Base-by-base conservation (phyloP, 2,329 filamentous ascomycete species). In the Metarhizium brunneum region DNA sequence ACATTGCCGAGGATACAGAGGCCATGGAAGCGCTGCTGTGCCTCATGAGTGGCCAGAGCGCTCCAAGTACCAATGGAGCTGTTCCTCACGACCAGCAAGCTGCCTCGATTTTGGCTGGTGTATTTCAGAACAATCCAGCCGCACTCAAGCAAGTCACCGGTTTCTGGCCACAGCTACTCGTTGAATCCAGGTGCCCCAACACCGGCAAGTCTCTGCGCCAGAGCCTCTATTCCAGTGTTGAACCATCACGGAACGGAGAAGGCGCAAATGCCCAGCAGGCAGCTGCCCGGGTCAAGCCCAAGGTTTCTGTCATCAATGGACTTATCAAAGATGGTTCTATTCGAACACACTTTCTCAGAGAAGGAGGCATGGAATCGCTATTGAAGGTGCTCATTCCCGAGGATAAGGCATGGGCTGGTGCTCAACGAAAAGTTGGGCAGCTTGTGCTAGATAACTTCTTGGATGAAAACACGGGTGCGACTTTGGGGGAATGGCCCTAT, bases 381-480 rank as follows among this genome's bases (percentile, higher is more conserved):
- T 71, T 84, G 14, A 73, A 76, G 47, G 73, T 84, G 6, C 74
- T 86, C 40, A 62, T 73, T 3, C 73, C 70, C 8, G 68, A 75
- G 29, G 74, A 70, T n/a, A 67, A 71, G 4, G 72, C 74, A 30
- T 81, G 82, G 72, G 75, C 75, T 14, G 64, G 69, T 1, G 76
- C 79, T 6, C 75, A 79, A 64, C 75, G 74, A 56, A 82, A 79
- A 63, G 77, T 80, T 29, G 81, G 78, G 2, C 74, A 82, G 57
- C 73, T 87, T 55, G 75, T 86, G 32, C 73, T 80, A 38, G 85
- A 88, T 63, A 84, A 77, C 57, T 88, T 87, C 64, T 70, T 88
- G n/a, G 84, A 88, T 63, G 76, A 79, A 58, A 76, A 80, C 56
- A 83, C 85, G 76, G 83, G 83, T 45, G 83, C 83, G 2, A 71